These are phyloP conservation scores for Chlorella sp. DNA, from an alignment of 139 green algal genomes.

Conservation along the genomic window DNA sequence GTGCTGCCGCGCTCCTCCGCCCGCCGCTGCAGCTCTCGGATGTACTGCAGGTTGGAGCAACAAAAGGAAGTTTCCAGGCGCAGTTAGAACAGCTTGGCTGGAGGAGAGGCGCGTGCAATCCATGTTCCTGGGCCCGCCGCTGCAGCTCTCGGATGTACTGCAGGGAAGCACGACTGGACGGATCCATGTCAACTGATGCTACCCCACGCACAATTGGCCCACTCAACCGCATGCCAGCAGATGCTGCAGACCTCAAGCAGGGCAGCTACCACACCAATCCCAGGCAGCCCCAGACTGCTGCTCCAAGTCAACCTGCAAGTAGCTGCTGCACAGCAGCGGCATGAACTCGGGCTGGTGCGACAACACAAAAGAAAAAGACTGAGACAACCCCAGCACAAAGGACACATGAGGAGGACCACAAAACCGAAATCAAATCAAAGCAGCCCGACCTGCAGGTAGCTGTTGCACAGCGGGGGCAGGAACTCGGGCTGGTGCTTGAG, in stretches of 20 bases:
- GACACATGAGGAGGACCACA: background rate
- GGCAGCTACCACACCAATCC: no score
- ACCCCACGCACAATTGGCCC: background rate
- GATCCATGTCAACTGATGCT: background rate
- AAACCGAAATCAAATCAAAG: no score
- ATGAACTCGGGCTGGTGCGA: slow-evolving; percentile 21
- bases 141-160: background rate
- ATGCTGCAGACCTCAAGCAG: slow-evolving; percentile 2
- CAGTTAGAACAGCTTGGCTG: no score
- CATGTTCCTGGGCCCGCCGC: background rate
- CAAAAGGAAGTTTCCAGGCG: no score
- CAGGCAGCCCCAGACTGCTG: background rate
- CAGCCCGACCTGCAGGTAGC: slow-evolving; percentile 34
- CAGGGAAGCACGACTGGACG: slow-evolving; percentile 33
- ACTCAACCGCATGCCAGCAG: no score
- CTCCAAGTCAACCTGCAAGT: slow-evolving; percentile 6
- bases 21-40: background rate
- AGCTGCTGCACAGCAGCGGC: slow-evolving; percentile 21
- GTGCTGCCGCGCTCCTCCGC: background rate
- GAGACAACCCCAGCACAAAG: background rate
- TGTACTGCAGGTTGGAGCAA: slow-evolving; percentile 11
- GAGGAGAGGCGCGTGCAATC: no score
- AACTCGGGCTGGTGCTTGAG: slow-evolving; percentile 6
- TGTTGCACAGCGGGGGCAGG: slow-evolving; percentile 27
- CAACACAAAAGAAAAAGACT: background rate